Evolutionary conservation across 176 grass and related monocot genomes (phyloP).

Genomic region (Oryza punctata): DNA sequence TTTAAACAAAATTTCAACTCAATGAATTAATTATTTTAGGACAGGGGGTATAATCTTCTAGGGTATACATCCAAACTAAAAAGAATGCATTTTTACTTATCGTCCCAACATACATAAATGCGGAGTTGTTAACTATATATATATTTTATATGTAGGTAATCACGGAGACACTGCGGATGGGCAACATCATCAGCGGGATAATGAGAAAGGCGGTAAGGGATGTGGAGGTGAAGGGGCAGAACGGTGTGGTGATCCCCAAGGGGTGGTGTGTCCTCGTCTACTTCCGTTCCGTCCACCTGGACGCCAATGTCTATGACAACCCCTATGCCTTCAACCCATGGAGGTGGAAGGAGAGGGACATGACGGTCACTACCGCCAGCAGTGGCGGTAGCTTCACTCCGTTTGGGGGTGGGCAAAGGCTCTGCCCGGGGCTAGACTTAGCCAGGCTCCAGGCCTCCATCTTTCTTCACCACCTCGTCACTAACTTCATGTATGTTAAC

Average conservation of each 20-base stretch:
- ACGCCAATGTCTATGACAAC: constrained; percentile 47
- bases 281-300: constrained; percentile 79
- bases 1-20: no score
- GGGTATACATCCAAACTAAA: no score
- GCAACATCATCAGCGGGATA: constrained; percentile 87
- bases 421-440: constrained; percentile 47
- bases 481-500: constrained; percentile 33
- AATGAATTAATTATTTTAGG: no score
- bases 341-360: constrained; percentile 62
- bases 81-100: no score
- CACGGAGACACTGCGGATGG: constrained; percentile 71
- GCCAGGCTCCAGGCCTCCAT: constrained; percentile 51
- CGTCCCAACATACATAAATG: no score
- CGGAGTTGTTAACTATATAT: no score
- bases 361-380: background rate
- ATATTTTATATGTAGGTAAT: constrained; percentile 41
- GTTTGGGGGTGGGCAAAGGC: constrained; percentile 51
- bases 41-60: no score
- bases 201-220: constrained; percentile 79
- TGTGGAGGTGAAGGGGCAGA: constrained; percentile 54
- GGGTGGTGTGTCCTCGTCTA: constrained; percentile 83
- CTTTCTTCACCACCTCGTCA: constrained; percentile 56
- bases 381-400: constrained; percentile 28
- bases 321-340: constrained; percentile 79
- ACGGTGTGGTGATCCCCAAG: constrained; percentile 61